phyloP scores from a whole-genome alignment of 2,329 filamentous ascomycete genomes.

The Fusarium caatingaense region DNA sequence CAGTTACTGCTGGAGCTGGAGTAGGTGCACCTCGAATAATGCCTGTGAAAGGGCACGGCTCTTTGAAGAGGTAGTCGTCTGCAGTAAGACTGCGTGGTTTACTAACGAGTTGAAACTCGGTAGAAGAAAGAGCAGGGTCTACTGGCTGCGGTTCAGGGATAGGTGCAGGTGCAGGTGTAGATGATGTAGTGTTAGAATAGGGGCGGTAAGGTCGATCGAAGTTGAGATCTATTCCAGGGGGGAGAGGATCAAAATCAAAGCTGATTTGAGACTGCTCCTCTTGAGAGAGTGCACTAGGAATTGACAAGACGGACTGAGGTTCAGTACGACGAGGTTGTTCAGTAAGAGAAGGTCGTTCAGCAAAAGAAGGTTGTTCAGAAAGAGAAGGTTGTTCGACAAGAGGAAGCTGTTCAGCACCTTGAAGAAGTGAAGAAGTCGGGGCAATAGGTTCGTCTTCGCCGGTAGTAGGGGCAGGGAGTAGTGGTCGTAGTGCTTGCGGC shows the following conservation, averaged over 20 bases:
- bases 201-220: not conserved
- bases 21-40: not conserved
- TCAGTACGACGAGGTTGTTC: not conserved
- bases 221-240: not conserved
- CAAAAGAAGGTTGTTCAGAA: too few species aligned
- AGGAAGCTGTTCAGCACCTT: not conserved
- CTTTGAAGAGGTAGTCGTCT: rapidly evolving
- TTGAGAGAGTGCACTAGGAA: not conserved
- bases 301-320: not conserved
- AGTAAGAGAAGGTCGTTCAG: not conserved
- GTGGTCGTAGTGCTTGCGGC: not conserved
- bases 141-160: not conserved
- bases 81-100: not conserved
- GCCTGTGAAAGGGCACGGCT: not conserved
- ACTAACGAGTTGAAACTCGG: not conserved
- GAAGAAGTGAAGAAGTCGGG: not conserved
- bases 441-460: not conserved
- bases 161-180: not conserved
- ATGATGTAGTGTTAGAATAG: not conserved
- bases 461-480: not conserved
- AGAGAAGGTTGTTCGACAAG: too few species aligned
- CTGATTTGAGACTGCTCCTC: not conserved
- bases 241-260: not conserved
- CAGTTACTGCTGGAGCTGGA: not conserved
- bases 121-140: not conserved